Conservation (phyloP, 2,329 filamentous ascomycete species). For the Microdochium nivale region DNA sequence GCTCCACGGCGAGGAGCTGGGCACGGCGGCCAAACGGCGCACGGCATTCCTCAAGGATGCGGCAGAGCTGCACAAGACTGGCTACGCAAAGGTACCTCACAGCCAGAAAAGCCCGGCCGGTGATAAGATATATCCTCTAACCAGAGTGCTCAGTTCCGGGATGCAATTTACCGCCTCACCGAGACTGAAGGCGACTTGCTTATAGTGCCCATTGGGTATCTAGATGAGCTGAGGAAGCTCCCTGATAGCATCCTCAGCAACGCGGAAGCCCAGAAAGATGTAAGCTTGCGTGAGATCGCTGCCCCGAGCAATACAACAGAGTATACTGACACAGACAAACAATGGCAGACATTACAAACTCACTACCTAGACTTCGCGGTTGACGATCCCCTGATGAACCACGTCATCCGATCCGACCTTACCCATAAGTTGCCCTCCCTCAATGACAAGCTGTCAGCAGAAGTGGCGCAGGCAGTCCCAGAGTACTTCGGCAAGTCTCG, state of each 20-base stretch:
- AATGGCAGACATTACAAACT: background rate
- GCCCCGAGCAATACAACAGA: background rate
- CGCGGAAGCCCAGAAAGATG: background rate
- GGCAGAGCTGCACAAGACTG: background rate
- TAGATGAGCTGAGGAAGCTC: background rate
- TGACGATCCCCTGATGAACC: background rate
- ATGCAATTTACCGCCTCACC: too few relatives aligned
- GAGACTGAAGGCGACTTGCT: background rate
- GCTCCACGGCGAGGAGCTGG: background rate
- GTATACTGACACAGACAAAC: background rate
- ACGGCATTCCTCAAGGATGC: background rate
- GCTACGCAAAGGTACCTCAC: background rate
- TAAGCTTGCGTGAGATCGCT: background rate
- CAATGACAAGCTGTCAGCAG: slow-evolving; percentile 27
- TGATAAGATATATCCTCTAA: background rate
- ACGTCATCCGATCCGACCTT: slow-evolving; percentile 4
- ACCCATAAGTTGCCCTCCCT: slow-evolving; percentile 13
- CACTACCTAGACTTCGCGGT: background rate
- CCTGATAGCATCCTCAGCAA: background rate
- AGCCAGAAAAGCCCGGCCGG: background rate
- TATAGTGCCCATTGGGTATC: background rate
- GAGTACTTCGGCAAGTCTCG: slow-evolving; percentile 23
- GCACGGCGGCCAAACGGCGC: background rate
- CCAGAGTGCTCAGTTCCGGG: background rate
- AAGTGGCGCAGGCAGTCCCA: slow-evolving; percentile 24